phyloP scores from a whole-genome alignment of 495 filamentous ascomycete genomes.

The Aspergillus leporis region DNA sequence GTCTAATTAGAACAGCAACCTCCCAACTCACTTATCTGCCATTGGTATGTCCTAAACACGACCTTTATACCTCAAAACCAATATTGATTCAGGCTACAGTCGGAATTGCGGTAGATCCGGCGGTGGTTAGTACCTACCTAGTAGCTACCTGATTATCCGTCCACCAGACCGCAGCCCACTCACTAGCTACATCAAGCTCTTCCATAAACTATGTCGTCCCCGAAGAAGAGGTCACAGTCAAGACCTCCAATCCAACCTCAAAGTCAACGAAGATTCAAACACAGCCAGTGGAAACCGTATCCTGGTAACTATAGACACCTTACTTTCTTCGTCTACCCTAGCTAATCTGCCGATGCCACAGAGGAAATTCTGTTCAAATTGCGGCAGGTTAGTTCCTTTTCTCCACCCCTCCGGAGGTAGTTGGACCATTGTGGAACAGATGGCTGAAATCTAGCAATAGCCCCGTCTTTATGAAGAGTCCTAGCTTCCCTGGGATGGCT shows the following conservation, averaged over 20 bases:
- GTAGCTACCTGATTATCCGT: too few species aligned
- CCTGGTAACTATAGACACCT: background rate
- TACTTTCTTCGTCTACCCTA: background rate
- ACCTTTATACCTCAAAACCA: background rate
- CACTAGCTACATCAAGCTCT: background rate
- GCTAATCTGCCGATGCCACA: background rate
- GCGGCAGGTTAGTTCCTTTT: slow-evolving; percentile 1
- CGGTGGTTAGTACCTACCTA: slow-evolving; percentile 2
- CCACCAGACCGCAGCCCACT: too few species aligned
- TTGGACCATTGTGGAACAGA: background rate
- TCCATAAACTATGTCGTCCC: slow-evolving; percentile 7
- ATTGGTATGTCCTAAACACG: background rate
- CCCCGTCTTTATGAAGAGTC: background rate
- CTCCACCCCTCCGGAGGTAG: background rate
- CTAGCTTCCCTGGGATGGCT: slow-evolving; percentile 1
- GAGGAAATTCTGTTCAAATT: slow-evolving; percentile 7
- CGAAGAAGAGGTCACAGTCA: background rate
- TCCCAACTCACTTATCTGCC: background rate
- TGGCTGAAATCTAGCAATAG: background rate
- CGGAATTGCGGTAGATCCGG: slow-evolving; percentile 5
- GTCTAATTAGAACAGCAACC: slow-evolving; percentile 2
- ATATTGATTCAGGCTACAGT: background rate
- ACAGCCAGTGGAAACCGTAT: background rate
- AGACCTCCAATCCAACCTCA: background rate
- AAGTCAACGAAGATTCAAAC: background rate